phyloP scores from a whole-genome alignment of 495 filamentous ascomycete species.

The Pyronema domesticum region DNA sequence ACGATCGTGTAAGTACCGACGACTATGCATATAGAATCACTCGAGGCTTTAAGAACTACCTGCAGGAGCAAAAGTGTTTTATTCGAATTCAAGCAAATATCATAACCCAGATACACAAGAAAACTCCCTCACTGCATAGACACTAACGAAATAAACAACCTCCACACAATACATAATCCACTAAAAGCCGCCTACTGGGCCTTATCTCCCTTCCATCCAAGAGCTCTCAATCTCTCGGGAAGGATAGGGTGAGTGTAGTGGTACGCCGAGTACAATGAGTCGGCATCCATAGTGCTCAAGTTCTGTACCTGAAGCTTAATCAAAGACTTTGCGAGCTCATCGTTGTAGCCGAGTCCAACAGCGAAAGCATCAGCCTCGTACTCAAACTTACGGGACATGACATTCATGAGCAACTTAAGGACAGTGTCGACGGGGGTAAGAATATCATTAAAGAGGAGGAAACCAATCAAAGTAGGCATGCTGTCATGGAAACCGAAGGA shows the following conservation, averaged over 20 bases:
- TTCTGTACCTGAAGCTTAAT: conserved; percentile 98
- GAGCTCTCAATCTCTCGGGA: conserved; percentile 73
- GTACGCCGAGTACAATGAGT: conserved; percentile 94
- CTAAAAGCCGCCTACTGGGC: conserved; percentile 7
- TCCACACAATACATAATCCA: background rate
- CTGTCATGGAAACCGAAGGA: conserved; percentile 77
- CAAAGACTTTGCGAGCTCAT: conserved; percentile 64
- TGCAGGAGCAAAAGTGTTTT: too few relatives aligned
- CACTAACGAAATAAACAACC: background rate
- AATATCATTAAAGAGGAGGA: conserved; percentile 89
- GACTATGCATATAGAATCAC: too few relatives aligned
- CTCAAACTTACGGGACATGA: conserved; percentile 81
- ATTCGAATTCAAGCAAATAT: too few relatives aligned
- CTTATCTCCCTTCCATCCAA: conserved; percentile 60
- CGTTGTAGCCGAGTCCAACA: conserved; percentile 63
- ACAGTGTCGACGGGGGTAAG: conserved; percentile 79
- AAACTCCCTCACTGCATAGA: background rate
- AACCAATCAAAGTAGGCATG: conserved; percentile 86
- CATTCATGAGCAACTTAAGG: conserved; percentile 88
- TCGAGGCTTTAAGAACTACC: too few relatives aligned
- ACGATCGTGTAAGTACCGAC: too few relatives aligned
- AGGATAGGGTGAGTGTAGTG: conserved; percentile 96
- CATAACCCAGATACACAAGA: too few relatives aligned
- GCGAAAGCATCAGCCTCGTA: conserved; percentile 93
- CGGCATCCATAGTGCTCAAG: conserved; percentile 93